Base-by-base conservation (phyloP, 371 early-diverging fungal genomes). In the Apophysomyces sp. region DNA sequence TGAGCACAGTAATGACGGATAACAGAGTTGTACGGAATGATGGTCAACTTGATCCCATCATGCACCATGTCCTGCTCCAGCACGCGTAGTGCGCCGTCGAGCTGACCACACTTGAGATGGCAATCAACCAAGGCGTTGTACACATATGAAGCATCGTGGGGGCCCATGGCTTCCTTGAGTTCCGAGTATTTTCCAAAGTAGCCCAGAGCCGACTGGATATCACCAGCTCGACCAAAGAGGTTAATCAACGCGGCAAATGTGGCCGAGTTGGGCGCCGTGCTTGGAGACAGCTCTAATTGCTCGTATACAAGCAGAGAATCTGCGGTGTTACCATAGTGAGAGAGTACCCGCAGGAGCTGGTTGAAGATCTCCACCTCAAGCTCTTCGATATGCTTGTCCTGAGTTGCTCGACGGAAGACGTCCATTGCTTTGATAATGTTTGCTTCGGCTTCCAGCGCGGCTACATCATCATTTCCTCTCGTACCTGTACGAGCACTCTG, bases 171-270 rank as follows among this genome's bases (percentile, higher is more conserved):
- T 1, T 60, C 61, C 11, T 67, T 62, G 12, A 67, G 16, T 8
- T 58, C 41, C 15, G 53, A 53, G 27, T 69, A 80, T 52, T 69
- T 68, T 16, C 63, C 53, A 63, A 73, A 78, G 32, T 77, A 78
- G 27, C 65, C 55, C 21, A 72, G 62, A 9, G 80, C 73, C 16
- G 72, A 63, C 13, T 57, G 30, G 2, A 80, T 24, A 57, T 82
- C 80, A 32, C 80, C 78, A 8, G 65, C 72, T 28, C 76, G 69
- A 9, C 83, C 78, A 65, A 78, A 80, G 21, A 77, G 57, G 32
- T 73, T 72, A 32, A 82, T 75, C 28, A 82, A 62, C 1, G 78
- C 76, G 15, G 76, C 76, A 68, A 65, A 82, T 4, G 80, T 82
- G 31, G 66, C 70, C 7, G 76, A 63, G 7, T 63, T 72, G 34